Base-by-base conservation (phyloP, 2,329 filamentous ascomycete species). In the Pyricularia pennisetigena region DNA sequence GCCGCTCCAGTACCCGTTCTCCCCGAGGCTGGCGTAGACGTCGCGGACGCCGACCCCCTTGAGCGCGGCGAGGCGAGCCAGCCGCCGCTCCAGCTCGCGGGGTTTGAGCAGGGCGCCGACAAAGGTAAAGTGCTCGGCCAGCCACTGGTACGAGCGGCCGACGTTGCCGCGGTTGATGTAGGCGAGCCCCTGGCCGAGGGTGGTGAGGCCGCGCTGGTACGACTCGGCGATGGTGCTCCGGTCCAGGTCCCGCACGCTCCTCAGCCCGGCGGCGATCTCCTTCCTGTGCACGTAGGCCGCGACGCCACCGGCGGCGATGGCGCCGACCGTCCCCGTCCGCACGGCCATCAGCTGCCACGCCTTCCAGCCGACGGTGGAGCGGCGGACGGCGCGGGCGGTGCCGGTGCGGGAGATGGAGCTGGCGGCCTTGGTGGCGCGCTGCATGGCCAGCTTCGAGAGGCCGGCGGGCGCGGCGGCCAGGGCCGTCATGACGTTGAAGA, bases 41-140 rank as follows among this genome's bases (percentile, higher is more conserved):
- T 94, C 90, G 23, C 86, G 85, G 72, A 93, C 88, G 0, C 90
- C 89, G 0, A 96, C 81, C 0, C 85, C 86, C 63, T 86, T 83
- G 1, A 90, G 81, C 1, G 82, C 77, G 0, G 85, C 84, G 66
- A 94, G 80, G 68, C 86, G 82, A 69, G 86, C 84, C 2, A 96
- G 80, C 20, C 93, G 84, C 62, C 85, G 83, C 68, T 85, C 86
- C 70, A 97, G 79, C 73, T 95, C 91, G 41, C 89, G 87, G 20
- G 88, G 87, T 67, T 90, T 89, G 71, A 93, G 85, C 2, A 97
- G 82, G 64, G 91, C 89, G 0, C 92, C 92, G 1, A 97, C 90
- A 73, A 97, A 97, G 49, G 92, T 91, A 67, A 97, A 86, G 76
- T 97, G 93, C 20, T 90, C 91, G 0, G 89, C 88, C 4, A 94